phyloP scores from a whole-genome alignment of 768 basidiomycete genomes.

The Suillus sp. region DNA sequence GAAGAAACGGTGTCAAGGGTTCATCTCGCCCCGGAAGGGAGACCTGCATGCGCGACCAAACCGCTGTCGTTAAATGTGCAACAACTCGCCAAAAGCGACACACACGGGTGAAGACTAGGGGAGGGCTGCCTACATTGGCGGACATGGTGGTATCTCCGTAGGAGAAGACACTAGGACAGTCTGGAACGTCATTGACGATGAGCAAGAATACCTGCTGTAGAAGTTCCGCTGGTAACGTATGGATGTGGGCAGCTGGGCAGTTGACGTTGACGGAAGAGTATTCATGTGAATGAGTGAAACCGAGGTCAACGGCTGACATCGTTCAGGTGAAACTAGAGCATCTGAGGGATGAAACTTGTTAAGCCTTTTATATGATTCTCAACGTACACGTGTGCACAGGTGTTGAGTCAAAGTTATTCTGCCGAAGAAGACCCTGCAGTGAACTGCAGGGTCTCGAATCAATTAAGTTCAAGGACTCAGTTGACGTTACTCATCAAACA shows the following conservation, averaged over 20 bases:
- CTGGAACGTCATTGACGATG: neutral
- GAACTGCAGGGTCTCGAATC: neutral
- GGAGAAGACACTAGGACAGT: neutral
- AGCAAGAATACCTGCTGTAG: neutral
- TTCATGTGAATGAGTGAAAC: neutral
- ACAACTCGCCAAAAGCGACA: neutral
- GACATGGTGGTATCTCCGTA: conserved; percentile 3
- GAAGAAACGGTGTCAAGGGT: conserved; percentile 1
- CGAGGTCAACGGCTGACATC: neutral
- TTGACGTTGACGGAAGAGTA: neutral
- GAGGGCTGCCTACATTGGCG: neutral
- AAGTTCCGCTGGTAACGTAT: neutral
- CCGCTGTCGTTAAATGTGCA: neutral
- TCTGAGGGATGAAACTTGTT: neutral
- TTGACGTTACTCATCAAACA: neutral
- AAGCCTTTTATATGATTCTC: neutral
- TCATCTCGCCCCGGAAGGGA: neutral
- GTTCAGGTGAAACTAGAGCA: neutral
- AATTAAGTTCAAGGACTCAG: neutral
- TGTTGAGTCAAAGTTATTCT: neutral
- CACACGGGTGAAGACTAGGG: neutral
- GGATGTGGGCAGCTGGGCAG: neutral
- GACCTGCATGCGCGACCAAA: neutral
- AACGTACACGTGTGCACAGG: neutral
- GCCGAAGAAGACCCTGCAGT: neutral